Base-by-base conservation (phyloP, 805 yeast species). In the Metschnikowia bowlesiae region DNA sequence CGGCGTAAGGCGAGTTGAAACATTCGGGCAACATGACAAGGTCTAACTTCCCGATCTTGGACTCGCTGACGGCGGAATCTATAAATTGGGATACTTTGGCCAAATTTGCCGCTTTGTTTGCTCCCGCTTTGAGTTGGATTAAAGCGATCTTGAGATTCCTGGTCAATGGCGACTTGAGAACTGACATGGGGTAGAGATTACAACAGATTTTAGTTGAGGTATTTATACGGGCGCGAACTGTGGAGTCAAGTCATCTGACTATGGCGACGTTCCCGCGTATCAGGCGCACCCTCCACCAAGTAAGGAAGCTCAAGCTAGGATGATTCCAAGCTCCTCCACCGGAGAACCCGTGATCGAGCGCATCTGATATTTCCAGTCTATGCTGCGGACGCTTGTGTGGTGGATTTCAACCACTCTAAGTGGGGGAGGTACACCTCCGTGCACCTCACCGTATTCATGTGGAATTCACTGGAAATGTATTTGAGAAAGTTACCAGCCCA, bases 1-100 rank as follows among this genome's bases (percentile, higher is more conserved):
- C 96, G 0, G 96, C 82, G 64, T 94, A 94, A 2, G 98, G 98
- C 1, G 97, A 88, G 66, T 92, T 94, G 80, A 91, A 92, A 71
- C 97, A 90, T 70, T 94, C 98, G 8, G 99, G 99, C 32, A 94
- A 73, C 56, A 94, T 89, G 9, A 94, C 80, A 39, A 92, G 73
- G 60, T 91, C 87, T 39, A 84, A 53, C 47, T 61, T 62, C 2
- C 71, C 73, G 35, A 66, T 57, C 37, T 62, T 64, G 26, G 75
- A 63, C 22, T 62, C 60, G 1, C 54, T 47, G 9, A 70, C 67
- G 0, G 98, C 97, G 50, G 78, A 80, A 22, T 75, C 73, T 42
- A 89, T 81, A 57, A 78, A 82, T 9, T 74, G 75, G 44, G 79
- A 75, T 4, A 88, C 96, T 57, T 85, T 83, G 44, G 74, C 63